phyloP scores from a whole-genome alignment of 495 filamentous ascomycete genomes.

The Penicillium argentinense region DNA sequence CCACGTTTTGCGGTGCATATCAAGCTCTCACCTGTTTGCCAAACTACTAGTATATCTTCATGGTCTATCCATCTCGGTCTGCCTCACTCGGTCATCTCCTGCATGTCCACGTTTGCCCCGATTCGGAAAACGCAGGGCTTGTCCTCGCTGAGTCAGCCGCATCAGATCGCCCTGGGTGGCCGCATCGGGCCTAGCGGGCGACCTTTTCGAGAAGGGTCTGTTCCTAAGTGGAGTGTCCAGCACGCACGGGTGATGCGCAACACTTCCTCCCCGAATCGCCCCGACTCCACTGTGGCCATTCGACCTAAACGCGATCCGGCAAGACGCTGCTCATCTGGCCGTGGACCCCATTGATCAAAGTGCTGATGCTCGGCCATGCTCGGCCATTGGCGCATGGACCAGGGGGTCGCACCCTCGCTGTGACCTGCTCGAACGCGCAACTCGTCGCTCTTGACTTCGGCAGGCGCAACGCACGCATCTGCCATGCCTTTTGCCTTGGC shows the following conservation, averaged over 20 bases:
- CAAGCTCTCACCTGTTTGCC: too few relatives aligned
- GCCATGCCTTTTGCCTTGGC: neutral
- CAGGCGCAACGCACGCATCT: neutral
- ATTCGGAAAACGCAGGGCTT: slow-evolving; percentile 22
- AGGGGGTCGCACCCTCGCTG: neutral
- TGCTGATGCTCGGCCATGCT: neutral
- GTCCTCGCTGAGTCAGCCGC: slow-evolving; percentile 4
- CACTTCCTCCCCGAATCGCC: neutral
- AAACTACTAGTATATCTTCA: too few relatives aligned
- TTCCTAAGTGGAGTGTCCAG: neutral
- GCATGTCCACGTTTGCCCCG: slow-evolving; percentile 9
- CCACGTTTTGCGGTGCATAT: too few relatives aligned
- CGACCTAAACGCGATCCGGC: slow-evolving; percentile 6
- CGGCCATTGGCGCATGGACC: slow-evolving; percentile 1
- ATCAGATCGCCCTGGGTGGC: neutral
- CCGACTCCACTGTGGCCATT: neutral
- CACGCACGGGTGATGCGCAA: too few relatives aligned
- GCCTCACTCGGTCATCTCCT: too few relatives aligned
- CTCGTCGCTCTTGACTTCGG: slow-evolving; percentile 1
- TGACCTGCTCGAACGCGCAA: neutral
- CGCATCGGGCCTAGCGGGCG: too few relatives aligned
- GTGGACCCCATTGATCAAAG: neutral
- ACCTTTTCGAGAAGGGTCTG: too few relatives aligned
- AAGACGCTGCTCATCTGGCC: slow-evolving; percentile 2
- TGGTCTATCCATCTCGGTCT: too few relatives aligned